These are phyloP conservation scores for Pseudogymnoascus destructans DNA, from an alignment of 2,329 filamentous ascomycete species.

Conservation along the genomic window DNA sequence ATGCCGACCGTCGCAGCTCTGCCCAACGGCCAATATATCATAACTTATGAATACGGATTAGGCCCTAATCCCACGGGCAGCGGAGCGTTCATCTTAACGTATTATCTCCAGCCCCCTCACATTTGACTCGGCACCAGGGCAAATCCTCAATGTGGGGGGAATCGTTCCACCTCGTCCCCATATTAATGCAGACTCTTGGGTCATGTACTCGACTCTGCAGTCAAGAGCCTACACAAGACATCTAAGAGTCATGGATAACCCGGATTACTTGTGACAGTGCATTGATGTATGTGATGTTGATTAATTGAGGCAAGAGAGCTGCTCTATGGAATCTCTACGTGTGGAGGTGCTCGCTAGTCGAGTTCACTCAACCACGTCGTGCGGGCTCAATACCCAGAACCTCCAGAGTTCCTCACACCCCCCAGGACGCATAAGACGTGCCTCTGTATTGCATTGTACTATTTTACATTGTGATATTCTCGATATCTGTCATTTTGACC, in stretches of 20 bases:
- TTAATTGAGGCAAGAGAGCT: too few relatives aligned
- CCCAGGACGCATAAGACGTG: too few relatives aligned
- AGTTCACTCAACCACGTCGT: too few relatives aligned
- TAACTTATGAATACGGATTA: slow-evolving; percentile 42
- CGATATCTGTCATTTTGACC: too few relatives aligned
- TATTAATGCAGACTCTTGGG: slow-evolving; percentile 26
- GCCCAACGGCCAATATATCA: slow-evolving; percentile 40
- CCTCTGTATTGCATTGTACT: too few relatives aligned
- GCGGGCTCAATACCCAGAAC: too few relatives aligned
- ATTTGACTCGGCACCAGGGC: slow-evolving; percentile 31
- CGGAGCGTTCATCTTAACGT: slow-evolving; percentile 37
- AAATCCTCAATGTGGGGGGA: slow-evolving; percentile 32
- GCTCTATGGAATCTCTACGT: too few relatives aligned
- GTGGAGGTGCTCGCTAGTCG: too few relatives aligned
- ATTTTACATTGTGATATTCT: too few relatives aligned
- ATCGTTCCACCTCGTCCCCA: slow-evolving; percentile 32
- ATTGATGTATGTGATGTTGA: too few relatives aligned
- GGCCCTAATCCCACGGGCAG: slow-evolving; percentile 5
- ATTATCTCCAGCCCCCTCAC: slow-evolving; percentile 34
- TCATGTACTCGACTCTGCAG: slow-evolving; percentile 9
- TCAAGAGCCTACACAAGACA: slow-evolving; percentile 10
- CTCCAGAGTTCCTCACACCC: too few relatives aligned
- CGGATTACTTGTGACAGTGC: slow-evolving; percentile 10
- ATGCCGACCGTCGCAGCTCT: slow-evolving; percentile 49
- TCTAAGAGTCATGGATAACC: slow-evolving; percentile 10